phyloP scores from a whole-genome alignment of 495 filamentous ascomycete species.

The Immersiella caudata region DNA sequence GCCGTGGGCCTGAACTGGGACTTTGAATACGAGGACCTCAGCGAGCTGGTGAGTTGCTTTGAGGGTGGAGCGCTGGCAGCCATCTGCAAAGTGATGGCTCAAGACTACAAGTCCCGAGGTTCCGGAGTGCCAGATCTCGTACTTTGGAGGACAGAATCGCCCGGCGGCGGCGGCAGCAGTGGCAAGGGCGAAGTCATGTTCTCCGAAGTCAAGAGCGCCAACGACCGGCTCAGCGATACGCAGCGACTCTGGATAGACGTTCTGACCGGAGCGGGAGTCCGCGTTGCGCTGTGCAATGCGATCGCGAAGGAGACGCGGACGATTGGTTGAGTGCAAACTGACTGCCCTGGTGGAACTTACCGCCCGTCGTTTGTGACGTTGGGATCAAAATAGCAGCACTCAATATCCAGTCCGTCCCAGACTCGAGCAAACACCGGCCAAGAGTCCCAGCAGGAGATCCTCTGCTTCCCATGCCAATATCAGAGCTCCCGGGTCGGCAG shows the following conservation, averaged over 20 bases:
- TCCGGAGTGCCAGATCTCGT: slow-evolving; percentile 93
- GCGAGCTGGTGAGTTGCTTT: slow-evolving; percentile 82
- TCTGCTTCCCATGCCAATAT: not conserved
- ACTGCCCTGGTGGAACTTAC: no score
- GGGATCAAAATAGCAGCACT: slow-evolving; percentile 14
- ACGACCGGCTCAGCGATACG: slow-evolving; percentile 94
- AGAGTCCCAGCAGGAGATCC: not conserved
- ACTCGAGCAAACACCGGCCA: not conserved
- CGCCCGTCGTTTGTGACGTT: not conserved
- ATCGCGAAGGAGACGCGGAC: slow-evolving; percentile 69
- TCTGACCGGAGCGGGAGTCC: slow-evolving; percentile 76
- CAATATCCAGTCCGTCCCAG: not conserved
- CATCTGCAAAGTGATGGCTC: slow-evolving; percentile 89
- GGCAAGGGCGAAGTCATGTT: slow-evolving; percentile 69
- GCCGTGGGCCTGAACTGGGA: slow-evolving; percentile 91
- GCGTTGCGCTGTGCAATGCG: slow-evolving; percentile 87
- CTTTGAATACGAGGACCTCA: slow-evolving; percentile 76
- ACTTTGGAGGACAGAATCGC: slow-evolving; percentile 64
- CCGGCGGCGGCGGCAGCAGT: not conserved
- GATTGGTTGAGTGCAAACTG: slow-evolving; percentile 27
- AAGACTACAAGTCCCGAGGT: slow-evolving; percentile 86
- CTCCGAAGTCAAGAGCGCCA: slow-evolving; percentile 90
- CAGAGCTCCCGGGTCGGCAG: not conserved
- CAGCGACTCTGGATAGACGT: slow-evolving; percentile 98
- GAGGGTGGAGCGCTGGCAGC: slow-evolving; percentile 75